These are phyloP conservation scores for Suillus brevipes DNA, from an alignment of 768 basidiomycete genomes.

Conservation along the genomic window DNA sequence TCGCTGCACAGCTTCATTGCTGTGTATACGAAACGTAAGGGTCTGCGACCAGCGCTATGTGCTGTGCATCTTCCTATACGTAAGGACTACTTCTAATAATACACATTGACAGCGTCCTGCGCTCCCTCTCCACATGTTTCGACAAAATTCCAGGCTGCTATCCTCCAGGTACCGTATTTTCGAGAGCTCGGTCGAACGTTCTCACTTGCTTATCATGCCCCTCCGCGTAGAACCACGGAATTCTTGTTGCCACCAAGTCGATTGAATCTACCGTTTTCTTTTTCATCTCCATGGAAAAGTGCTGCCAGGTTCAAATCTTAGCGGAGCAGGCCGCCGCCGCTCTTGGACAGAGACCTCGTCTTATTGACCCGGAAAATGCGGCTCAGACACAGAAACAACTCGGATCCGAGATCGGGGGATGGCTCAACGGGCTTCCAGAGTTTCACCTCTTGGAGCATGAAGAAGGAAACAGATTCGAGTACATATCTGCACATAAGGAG, in stretches of 20 bases:
- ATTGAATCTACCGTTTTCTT: slow-evolving; percentile 27
- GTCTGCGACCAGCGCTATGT: too few relatives aligned
- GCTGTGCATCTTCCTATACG: too few relatives aligned
- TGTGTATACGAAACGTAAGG: too few relatives aligned
- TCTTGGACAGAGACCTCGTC: slow-evolving; percentile 5
- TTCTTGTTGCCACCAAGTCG: slow-evolving; percentile 23
- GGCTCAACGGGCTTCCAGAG: slow-evolving; percentile 40
- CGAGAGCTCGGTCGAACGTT: background rate
- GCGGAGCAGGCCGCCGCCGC: slow-evolving; percentile 30
- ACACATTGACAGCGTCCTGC: too few relatives aligned
- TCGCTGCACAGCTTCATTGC: too few relatives aligned
- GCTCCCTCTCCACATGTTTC: too few relatives aligned
- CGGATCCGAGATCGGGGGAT: slow-evolving; percentile 33
- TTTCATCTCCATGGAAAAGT: slow-evolving; percentile 29
- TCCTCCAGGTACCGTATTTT: slow-evolving; percentile 21
- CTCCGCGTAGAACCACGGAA: slow-evolving; percentile 26
- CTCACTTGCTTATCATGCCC: background rate
- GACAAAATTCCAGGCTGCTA: slow-evolving; percentile 17
- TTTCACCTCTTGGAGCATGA: slow-evolving; percentile 38
- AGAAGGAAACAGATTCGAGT: slow-evolving; percentile 30
- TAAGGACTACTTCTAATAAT: too few relatives aligned
- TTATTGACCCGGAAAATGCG: slow-evolving; percentile 28
- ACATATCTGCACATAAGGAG: background rate
- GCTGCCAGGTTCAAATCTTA: slow-evolving; percentile 32
- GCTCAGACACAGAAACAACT: slow-evolving; percentile 23